These are phyloP conservation scores for Mycena alexandri DNA, from an alignment of 768 basidiomycete genomes.

Conservation along the genomic window DNA sequence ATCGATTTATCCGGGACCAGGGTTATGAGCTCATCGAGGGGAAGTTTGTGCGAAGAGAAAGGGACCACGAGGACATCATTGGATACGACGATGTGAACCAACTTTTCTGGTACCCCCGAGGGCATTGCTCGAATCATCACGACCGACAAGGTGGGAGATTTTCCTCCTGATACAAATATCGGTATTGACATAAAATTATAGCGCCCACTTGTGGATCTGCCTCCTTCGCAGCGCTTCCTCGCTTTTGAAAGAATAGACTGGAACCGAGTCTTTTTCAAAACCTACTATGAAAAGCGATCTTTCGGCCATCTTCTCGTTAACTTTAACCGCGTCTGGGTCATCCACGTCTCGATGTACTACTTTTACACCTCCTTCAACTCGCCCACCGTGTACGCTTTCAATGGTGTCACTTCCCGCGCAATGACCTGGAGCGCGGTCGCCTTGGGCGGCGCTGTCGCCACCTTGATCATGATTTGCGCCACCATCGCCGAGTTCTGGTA, in stretches of 20 bases:
- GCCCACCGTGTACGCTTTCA: conserved; percentile 81
- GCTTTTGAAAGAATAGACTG: conserved; percentile 97
- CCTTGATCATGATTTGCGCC: conserved; percentile 94
- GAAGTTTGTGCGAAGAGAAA: conserved; percentile 93
- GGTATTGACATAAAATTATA: conserved; percentile 44
- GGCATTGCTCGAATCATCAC: conserved; percentile 94
- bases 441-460: conserved; percentile 96
- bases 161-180: conserved; percentile 15
- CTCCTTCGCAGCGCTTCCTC: conserved; percentile 95
- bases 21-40: conserved; percentile 97
- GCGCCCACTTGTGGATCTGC: conserved; percentile 92
- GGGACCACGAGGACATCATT: conserved; percentile 94
- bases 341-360: conserved; percentile 95
- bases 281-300: conserved; percentile 97
- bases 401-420: conserved; percentile 72
- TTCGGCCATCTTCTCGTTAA: conserved; percentile 98
- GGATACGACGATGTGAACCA: conserved; percentile 99
- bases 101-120: conserved; percentile 99
- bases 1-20: conserved; percentile 97
- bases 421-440: conserved; percentile 95
- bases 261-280: conserved; percentile 98
- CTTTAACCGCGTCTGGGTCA: conserved; percentile 99
- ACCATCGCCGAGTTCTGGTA: conserved; percentile 97
- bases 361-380: conserved; percentile 97
- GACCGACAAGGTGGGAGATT: conserved; percentile 78